Evolutionary conservation across 1,139 yeast species (phyloP).

Genomic region (Chernovozyma aurita): DNA sequence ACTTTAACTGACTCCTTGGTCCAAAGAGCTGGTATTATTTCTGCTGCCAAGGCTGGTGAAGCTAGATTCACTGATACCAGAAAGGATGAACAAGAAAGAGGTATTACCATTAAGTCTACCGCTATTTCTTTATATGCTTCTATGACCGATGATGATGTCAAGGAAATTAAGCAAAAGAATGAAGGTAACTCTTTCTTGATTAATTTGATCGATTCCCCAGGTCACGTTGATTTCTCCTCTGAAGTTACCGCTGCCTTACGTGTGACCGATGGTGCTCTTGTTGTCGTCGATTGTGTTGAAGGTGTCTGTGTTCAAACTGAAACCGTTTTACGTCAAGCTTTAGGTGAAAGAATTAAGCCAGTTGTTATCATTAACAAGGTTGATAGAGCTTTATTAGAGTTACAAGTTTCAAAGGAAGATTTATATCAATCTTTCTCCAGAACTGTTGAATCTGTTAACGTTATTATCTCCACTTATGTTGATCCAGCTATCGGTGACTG

Average conservation of each 20-base stretch:
- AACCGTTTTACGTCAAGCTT: constrained; percentile 98
- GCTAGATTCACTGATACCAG: constrained; percentile 99
- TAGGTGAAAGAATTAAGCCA: constrained; percentile 99
- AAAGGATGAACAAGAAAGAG: constrained; percentile 99
- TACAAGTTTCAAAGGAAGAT: constrained; percentile 98
- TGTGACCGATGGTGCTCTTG: constrained; percentile 99
- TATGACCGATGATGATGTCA: constrained; percentile 84
- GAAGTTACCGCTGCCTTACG: constrained; percentile 99
- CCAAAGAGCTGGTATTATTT: constrained; percentile 98
- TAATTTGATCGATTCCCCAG: constrained; percentile 99
- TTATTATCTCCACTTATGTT: constrained; percentile 91
- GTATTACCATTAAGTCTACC: constrained; percentile 98
- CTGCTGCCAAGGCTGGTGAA: constrained; percentile 99
- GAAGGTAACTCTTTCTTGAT: constrained; percentile 92
- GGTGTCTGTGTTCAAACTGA: constrained; percentile 99
- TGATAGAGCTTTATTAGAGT: constrained; percentile 98
- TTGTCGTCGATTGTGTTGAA: constrained; percentile 98
- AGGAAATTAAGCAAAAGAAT: constrained; percentile 95
- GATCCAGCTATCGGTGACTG: constrained; percentile 91
- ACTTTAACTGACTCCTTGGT: constrained; percentile 98
- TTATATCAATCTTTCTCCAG: constrained; percentile 97
- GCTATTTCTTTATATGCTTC: constrained; percentile 95
- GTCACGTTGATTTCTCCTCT: constrained; percentile 99
- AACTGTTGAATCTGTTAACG: constrained; percentile 99
- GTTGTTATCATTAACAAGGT: constrained; percentile 98